These are phyloP conservation scores for Lactifluus echinatus DNA, from an alignment of 768 basidiomycete genomes.

Conservation along the genomic window DNA sequence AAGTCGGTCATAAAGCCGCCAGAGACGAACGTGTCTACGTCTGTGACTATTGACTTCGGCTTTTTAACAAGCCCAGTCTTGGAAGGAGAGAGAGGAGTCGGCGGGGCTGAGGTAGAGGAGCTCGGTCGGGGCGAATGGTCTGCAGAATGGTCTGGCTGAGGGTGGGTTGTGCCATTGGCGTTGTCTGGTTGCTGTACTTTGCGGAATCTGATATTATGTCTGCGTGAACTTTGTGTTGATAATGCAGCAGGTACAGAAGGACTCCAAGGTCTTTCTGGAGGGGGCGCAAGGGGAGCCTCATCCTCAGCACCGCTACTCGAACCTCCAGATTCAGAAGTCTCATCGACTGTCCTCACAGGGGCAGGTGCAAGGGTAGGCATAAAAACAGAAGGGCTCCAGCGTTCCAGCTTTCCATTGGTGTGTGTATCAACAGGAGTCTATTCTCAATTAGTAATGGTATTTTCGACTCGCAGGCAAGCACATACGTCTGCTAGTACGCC, in stretches of 20 bases:
- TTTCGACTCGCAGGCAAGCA: neutral
- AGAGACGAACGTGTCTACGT: conserved; percentile 40
- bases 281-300: neutral
- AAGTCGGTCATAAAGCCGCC: conserved; percentile 44
- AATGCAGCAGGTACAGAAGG: conserved; percentile 16
- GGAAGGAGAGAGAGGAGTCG: neutral
- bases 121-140: neutral
- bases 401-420: neutral
- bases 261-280: conserved; percentile 17
- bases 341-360: neutral
- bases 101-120: conserved; percentile 18
- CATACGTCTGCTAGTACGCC: conserved; percentile 7
- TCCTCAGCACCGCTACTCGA: conserved; percentile 4
- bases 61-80: neutral
- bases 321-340: conserved; percentile 1
- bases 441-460: neutral
- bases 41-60: conserved; percentile 3
- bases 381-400: conserved; percentile 15
- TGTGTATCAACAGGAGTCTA: neutral
- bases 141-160: neutral
- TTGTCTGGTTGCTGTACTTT: neutral
- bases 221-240: conserved; percentile 4
- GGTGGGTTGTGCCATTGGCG: neutral
- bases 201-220: conserved; percentile 1
- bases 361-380: neutral